A percentile compares a stretch with the other conserved stretches of the same genome.
phyloP scores from a whole-genome alignment of 139 green algal genomes.

The Chlorella vulgaris region DNA sequence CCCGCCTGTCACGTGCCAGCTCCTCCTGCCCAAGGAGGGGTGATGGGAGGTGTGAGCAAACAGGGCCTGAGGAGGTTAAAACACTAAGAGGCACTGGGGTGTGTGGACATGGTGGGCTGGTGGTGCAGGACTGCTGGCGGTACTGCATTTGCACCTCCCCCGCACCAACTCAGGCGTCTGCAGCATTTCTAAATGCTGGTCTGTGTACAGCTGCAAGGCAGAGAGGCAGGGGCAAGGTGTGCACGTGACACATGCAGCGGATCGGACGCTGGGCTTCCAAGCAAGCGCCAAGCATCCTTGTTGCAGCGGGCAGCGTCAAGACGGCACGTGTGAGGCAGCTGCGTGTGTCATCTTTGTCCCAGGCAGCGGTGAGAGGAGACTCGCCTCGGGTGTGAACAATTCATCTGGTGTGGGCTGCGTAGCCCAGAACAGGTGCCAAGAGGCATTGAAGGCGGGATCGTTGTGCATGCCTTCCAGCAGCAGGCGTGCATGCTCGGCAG shows the following conservation, averaged over 20 bases:
- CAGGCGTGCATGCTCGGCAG: background rate
- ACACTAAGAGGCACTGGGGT: background rate
- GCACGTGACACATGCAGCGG: background rate
- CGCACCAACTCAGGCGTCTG: background rate
- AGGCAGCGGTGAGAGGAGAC: background rate
- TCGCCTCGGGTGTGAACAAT: conserved; percentile 5
- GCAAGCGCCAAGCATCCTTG: background rate
- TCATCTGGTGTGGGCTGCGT: background rate
- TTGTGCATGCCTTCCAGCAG: background rate
- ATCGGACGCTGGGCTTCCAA: background rate
- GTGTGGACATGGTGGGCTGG: background rate
- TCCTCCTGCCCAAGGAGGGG: conserved; percentile 1
- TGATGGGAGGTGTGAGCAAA: too few species aligned
- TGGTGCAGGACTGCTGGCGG: background rate
- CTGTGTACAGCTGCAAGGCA: background rate
- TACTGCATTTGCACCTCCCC: background rate
- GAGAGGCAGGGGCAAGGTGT: background rate
- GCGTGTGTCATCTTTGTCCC: too few species aligned
- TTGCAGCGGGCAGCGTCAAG: too few species aligned
- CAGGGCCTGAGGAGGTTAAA: too few species aligned
- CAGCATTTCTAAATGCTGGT: conserved; percentile 1
- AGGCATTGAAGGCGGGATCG: conserved; percentile 2
- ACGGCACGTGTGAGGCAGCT: too few species aligned
- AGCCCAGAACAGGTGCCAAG: background rate
- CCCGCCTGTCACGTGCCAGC: background rate